These are phyloP conservation scores for Cladosporium phlei DNA, from an alignment of 2,329 filamentous ascomycete species.

Conservation along the genomic window DNA sequence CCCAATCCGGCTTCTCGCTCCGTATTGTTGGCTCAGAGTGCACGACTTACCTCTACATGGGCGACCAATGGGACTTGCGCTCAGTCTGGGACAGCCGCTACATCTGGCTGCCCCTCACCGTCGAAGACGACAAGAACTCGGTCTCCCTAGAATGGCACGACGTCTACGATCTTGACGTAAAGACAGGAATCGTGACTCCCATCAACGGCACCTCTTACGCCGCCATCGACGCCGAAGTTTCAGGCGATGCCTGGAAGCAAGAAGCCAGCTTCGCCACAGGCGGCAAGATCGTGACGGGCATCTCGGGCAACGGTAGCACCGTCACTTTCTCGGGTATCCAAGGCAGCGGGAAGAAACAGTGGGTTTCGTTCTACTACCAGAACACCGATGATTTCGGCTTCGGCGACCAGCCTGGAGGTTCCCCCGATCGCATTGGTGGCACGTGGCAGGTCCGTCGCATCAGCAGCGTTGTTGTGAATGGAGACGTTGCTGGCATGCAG, in stretches of 20 bases:
- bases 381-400: conserved; percentile 60
- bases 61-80: conserved; percentile 60
- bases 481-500: conserved; percentile 44
- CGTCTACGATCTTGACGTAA: conserved; percentile 52
- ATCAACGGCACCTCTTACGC: conserved; percentile 48
- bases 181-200: conserved; percentile 46
- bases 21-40: conserved; percentile 38
- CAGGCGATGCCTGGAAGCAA: conserved; percentile 50
- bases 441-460: conserved; percentile 57
- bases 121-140: conserved; percentile 47
- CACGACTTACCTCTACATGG: conserved; percentile 53
- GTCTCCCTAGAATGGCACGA: conserved; percentile 51
- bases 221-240: conserved; percentile 42
- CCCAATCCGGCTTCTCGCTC: conserved; percentile 58
- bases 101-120: conserved; percentile 53
- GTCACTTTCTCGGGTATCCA: conserved; percentile 48
- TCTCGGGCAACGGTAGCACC: conserved; percentile 52
- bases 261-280: conserved; percentile 51
- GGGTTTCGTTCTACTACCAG: conserved; percentile 56
- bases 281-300: conserved; percentile 47
- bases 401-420: conserved; percentile 49
- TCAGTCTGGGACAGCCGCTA: conserved; percentile 50
- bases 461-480: conserved; percentile 57
- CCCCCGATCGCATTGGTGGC: conserved; percentile 56
- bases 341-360: conserved; percentile 50